A percentile compares a stretch with the other conserved stretches of the same genome.
Evolutionary conservation across 805 yeast species (phyloP).

Genomic region (Kuraishia hungarica): DNA sequence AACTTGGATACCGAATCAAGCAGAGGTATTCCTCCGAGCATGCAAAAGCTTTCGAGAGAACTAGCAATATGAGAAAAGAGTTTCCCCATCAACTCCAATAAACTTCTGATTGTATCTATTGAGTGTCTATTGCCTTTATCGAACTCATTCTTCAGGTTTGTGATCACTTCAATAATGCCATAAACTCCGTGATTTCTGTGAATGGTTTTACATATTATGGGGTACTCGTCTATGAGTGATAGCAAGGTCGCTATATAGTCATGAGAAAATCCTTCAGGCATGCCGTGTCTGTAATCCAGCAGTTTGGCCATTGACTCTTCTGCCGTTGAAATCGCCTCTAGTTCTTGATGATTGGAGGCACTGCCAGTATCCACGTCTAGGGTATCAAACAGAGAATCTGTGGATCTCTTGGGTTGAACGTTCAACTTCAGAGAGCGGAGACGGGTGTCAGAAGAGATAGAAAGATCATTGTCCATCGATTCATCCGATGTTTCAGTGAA

Average conservation of each 20-base stretch:
- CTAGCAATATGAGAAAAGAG: background rate
- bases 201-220: background rate
- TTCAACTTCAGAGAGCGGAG: background rate
- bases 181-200: background rate
- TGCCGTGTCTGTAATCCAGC: background rate
- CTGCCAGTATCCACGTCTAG: background rate
- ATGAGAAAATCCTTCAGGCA: background rate
- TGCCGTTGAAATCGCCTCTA: background rate
- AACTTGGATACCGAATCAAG: background rate
- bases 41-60: constrained; percentile 6
- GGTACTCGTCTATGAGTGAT: background rate
- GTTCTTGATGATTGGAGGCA: background rate
- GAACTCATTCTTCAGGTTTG: background rate
- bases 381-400: background rate
- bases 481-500: background rate
- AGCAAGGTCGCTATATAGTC: background rate
- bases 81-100: background rate
- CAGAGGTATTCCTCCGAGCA: constrained; percentile 7
- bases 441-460: background rate
- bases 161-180: background rate
- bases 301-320: background rate
- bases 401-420: background rate
- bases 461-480: background rate
- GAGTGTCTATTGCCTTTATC: background rate
- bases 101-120: background rate